Evolutionary conservation across 805 yeast species (phyloP).

Genomic region (Candida nemodendra): DNA sequence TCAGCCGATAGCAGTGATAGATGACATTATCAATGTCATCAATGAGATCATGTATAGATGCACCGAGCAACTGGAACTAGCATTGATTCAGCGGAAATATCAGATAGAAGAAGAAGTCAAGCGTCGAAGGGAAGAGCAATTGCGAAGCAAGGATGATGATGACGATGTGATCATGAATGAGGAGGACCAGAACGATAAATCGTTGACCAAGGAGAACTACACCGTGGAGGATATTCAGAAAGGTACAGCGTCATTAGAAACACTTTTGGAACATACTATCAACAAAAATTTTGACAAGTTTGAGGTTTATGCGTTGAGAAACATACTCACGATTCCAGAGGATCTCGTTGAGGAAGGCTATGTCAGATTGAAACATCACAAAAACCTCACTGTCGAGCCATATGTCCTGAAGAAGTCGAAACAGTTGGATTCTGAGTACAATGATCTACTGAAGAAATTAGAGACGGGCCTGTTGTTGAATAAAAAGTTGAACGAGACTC

Average conservation of each 20-base stretch:
- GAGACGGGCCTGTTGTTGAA: slow-evolving; percentile 44
- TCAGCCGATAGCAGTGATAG: slow-evolving; percentile 79
- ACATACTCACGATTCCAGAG: slow-evolving; percentile 68
- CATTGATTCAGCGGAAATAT: slow-evolving; percentile 42
- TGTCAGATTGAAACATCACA: slow-evolving; percentile 68
- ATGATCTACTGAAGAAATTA: slow-evolving; percentile 37
- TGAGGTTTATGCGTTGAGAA: slow-evolving; percentile 77
- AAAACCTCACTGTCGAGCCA: slow-evolving; percentile 38
- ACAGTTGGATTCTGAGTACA: slow-evolving; percentile 23
- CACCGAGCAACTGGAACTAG: slow-evolving; percentile 72
- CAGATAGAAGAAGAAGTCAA: slow-evolving; percentile 23
- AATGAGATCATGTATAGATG: slow-evolving; percentile 82
- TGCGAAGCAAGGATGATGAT: slow-evolving; percentile 20
- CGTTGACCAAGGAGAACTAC: slow-evolving; percentile 7
- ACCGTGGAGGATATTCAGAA: slow-evolving; percentile 51
- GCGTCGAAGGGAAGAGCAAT: slow-evolving; percentile 8
- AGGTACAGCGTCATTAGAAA: slow-evolving; percentile 83
- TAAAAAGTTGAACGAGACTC: slow-evolving; percentile 38
- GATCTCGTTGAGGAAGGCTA: slow-evolving; percentile 65
- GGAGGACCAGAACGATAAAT: slow-evolving; percentile 11
- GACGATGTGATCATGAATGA: slow-evolving; percentile 30
- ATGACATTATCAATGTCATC: slow-evolving; percentile 84
- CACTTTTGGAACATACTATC: slow-evolving; percentile 68
- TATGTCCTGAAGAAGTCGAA: slow-evolving; percentile 18
- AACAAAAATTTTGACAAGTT: slow-evolving; percentile 84